Conservation (phyloP, 2,329 filamentous ascomycete species). For the Saccharata proteae region DNA sequence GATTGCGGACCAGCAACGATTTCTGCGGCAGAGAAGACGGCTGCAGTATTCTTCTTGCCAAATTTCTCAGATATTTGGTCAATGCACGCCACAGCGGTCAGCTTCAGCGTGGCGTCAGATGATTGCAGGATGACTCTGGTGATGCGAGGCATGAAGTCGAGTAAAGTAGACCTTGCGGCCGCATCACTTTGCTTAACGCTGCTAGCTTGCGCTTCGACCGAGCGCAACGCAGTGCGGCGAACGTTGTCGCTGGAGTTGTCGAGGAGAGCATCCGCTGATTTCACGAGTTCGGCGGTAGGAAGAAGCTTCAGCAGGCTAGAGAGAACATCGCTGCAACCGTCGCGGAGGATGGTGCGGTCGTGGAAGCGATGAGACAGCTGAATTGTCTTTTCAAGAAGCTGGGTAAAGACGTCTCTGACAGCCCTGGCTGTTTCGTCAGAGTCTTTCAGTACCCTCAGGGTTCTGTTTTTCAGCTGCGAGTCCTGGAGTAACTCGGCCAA, state of each 20-base stretch:
- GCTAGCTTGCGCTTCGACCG: slow-evolving; percentile 69
- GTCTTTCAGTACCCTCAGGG: slow-evolving; percentile 18
- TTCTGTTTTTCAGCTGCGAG: slow-evolving; percentile 18
- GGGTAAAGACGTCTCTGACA: slow-evolving; percentile 21
- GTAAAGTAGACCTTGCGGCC: slow-evolving; percentile 55
- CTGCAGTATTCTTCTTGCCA: slow-evolving; percentile 76
- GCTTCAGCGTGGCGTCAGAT: slow-evolving; percentile 62
- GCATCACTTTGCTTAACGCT: slow-evolving; percentile 58
- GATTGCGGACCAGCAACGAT: slow-evolving; percentile 67
- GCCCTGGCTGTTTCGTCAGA: slow-evolving; percentile 15
- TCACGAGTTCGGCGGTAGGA: slow-evolving; percentile 79
- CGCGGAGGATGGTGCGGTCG: slow-evolving; percentile 20
- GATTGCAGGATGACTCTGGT: slow-evolving; percentile 65
- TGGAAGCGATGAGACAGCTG: slow-evolving; percentile 53
- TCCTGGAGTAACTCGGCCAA: slow-evolving; percentile 26
- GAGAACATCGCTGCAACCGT: slow-evolving; percentile 53
- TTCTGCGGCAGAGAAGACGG: slow-evolving; percentile 61
- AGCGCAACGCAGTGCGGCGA: slow-evolving; percentile 58
- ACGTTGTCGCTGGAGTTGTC: slow-evolving; percentile 59
- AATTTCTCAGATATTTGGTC: slow-evolving; percentile 92
- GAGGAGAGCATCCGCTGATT: slow-evolving; percentile 72
- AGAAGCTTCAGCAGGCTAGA: slow-evolving; percentile 72
- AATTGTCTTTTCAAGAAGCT: slow-evolving; percentile 29
- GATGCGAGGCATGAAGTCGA: slow-evolving; percentile 69
- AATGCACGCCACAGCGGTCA: slow-evolving; percentile 77